phyloP scores from a whole-genome alignment of 208 protist genomes.

The Tritrichomonas foetus region DNA sequence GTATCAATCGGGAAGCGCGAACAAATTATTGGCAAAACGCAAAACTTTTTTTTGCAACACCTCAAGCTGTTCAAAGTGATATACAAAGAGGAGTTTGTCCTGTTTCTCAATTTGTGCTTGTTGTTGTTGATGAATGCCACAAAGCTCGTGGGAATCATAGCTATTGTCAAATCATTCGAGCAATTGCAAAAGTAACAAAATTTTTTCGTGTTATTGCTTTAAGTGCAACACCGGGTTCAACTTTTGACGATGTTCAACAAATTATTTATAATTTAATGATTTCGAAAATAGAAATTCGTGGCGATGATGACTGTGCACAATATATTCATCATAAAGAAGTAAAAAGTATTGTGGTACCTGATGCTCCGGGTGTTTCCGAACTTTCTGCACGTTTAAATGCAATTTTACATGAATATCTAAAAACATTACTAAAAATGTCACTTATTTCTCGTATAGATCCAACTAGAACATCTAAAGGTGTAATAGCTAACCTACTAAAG shows the following conservation, averaged over 20 bases:
- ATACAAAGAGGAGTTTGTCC: slow-evolving; percentile 29
- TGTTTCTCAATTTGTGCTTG: slow-evolving; percentile 39
- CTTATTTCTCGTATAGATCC: background rate
- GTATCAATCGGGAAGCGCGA: background rate
- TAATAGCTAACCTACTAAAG: background rate
- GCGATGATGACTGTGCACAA: slow-evolving; percentile 30
- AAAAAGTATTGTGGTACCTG: background rate
- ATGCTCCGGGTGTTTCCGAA: background rate
- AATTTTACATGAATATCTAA: background rate
- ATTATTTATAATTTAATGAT: slow-evolving; percentile 49
- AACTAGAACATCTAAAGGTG: background rate
- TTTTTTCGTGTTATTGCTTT: slow-evolving; percentile 54
- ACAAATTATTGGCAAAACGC: slow-evolving; percentile 38
- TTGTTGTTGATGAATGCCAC: slow-evolving; percentile 58
- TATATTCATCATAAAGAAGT: background rate
- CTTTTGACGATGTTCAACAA: slow-evolving; percentile 41
- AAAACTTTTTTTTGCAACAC: slow-evolving; percentile 55
- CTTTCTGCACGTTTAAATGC: background rate
- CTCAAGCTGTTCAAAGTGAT: slow-evolving; percentile 55
- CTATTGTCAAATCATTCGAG: slow-evolving; percentile 40
- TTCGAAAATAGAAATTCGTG: slow-evolving; percentile 3
- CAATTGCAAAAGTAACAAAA: background rate
- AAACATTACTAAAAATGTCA: background rate
- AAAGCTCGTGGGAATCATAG: slow-evolving; percentile 52
- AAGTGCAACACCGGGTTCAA: slow-evolving; percentile 56